Evolutionary conservation across 2,329 filamentous ascomycete species (phyloP), one percentile per base, ranked within the genome.

Genomic region (Basipetospora chlamydospora): DNA sequence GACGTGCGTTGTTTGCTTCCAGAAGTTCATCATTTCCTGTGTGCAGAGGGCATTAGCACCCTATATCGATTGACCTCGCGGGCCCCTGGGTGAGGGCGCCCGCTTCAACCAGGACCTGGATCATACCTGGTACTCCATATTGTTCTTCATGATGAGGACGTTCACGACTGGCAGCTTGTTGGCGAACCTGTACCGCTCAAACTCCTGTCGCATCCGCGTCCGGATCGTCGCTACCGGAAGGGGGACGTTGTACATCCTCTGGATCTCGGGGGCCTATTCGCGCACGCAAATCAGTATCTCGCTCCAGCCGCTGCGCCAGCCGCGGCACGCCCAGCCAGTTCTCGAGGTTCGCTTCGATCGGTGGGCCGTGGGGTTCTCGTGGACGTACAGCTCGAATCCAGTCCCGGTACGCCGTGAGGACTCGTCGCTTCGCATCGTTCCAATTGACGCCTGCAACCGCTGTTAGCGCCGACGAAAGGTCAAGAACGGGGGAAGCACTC

Each of bases 1-100:
- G 48, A 98, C 73, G 58, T 98, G 90, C 44, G 82, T 82, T 43
- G 87, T 70, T 63, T 98, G 90, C 64, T 95, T 94, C 90, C 90
- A 98, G 70, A 82, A 98, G 66, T 98, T 98, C 69, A 98, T 76
- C 37, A 83, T 98, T 70, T 98, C 90, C 87, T 95, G 49, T 39
- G 37, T 11, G 22, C 11, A 6, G 22, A 23, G 22, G 22, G 22
- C 22, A 11, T 23, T 11, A 23, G 22, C 22, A 6, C 6, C 11
- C 22, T 23, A 11, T n/a, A n/a, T n/a, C n/a, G n/a, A n/a, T n/a
- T n/a, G n/a, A n/a, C 18, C 31, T 21, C 31, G 20, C 31, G 31
- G 18, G 18, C 18, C 10, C 7, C 10, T 7, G 29, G 20, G 13
- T 3, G 10, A 21, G 30, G 20, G 12, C 31, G 11, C 31, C 6